phyloP scores from a whole-genome alignment of 345 rosid species.

The Melastoma malabathricum region DNA sequence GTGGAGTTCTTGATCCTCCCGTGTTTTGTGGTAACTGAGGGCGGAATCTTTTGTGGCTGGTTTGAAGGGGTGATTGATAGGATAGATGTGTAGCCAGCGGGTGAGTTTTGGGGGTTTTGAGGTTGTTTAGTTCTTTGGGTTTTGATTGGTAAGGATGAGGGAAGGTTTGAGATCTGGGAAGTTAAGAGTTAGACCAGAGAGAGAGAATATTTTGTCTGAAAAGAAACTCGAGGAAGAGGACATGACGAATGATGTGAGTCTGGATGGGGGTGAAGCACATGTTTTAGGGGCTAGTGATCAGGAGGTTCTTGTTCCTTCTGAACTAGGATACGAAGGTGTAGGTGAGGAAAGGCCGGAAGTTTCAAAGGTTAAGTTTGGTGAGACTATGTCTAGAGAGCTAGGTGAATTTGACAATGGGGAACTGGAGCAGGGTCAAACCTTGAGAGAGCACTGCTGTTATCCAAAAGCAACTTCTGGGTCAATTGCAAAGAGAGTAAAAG shows the following conservation, averaged over 20 bases:
- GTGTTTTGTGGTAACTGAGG: neutral
- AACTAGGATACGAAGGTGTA: too few species aligned
- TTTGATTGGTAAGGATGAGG: conserved; percentile 18
- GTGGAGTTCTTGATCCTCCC: too few species aligned
- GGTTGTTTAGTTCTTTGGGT: conserved; percentile 4
- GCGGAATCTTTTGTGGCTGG: too few species aligned
- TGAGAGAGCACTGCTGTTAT: conserved; percentile 9
- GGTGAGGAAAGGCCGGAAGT: neutral
- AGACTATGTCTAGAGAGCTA: too few species aligned
- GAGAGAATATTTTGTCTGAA: conserved; percentile 9
- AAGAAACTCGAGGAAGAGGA: conserved; percentile 1
- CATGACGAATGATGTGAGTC: neutral
- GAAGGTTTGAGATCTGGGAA: conserved; percentile 26
- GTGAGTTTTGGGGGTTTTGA: conserved; percentile 7
- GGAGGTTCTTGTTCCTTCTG: conserved; percentile 1
- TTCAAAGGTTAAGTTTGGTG: neutral
- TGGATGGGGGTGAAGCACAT: neutral
- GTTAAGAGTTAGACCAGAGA: conserved; percentile 11
- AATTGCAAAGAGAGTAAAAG: conserved; percentile 14
- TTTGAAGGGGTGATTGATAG: neutral
- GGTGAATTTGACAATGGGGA: neutral
- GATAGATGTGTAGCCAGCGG: conserved; percentile 3
- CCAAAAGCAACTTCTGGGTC: conserved; percentile 10
- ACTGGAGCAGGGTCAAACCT: conserved; percentile 13
- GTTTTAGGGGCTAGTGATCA: neutral